Evolutionary conservation across 805 yeast species (phyloP), one percentile per base, ranked within the genome.

Genomic region (Metschnikowia matae): DNA sequence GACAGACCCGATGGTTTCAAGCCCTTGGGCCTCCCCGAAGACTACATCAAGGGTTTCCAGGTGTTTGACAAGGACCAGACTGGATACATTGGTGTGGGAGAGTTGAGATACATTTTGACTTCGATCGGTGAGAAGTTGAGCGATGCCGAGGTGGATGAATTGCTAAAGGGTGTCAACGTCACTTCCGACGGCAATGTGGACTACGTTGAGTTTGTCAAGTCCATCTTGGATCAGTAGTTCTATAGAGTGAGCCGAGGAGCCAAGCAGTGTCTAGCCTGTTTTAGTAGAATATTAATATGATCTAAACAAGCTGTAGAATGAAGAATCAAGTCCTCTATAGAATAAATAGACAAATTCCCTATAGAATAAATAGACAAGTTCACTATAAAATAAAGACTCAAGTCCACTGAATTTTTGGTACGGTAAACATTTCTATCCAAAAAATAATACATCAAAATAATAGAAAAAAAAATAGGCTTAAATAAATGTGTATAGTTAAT

Each of bases 61-160:
- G 97, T 94, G 5, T 94, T 94, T 61, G 99, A 94, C 74, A 94
- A 92, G 74, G 96, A 90, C 58, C 82, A 86, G 56, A 87, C 97
- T 17, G 99, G 99, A 4, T 88, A 85, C 72, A 94, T 94, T 60
- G 96, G 97, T 38, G 96, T 94, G 41, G 99, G 99, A 51, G 98
- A 94, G 72, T 80, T 94, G 62, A 83, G 96, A 68, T 94, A 94
- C 71, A 90, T 94, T 67, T 78, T 94, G 64, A 94, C 99, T 33
- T 87, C 96, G 6, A 84, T 94, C 60, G 99, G 99, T 53, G 99
- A 94, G 71, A 91, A 91, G 71, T 76, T 94, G 60, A 70, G 87
- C 14, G 96, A 90, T 60, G 76, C 82, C 40, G 99, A 94, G 72
- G 97, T 94, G 48, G 97, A 92, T 62, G 99, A 95, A 70, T 80